These are phyloP conservation scores for Tilletia horrida DNA, from an alignment of 1,284 basidiomycete species.

Conservation along the genomic window DNA sequence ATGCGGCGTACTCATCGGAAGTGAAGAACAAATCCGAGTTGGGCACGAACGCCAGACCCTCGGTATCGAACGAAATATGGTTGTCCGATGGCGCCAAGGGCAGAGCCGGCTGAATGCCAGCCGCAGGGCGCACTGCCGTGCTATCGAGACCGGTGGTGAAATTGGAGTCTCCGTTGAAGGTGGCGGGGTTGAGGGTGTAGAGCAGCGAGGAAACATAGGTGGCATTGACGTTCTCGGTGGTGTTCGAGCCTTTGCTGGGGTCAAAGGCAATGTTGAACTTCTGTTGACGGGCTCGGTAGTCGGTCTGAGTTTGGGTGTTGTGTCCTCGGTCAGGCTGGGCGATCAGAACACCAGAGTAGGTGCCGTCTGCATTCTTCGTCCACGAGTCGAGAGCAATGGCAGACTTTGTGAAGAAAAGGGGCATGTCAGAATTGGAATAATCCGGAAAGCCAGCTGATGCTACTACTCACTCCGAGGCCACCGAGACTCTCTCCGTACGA, in stretches of 20 bases:
- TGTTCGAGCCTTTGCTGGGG: not conserved
- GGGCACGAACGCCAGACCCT: constrained; percentile 63
- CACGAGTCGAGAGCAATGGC: constrained; percentile 3
- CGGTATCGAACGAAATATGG: constrained; percentile 63
- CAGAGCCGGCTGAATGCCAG: constrained; percentile 28
- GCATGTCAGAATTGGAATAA: not conserved
- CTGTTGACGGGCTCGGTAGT: constrained; percentile 13
- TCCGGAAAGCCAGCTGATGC: constrained; percentile 26
- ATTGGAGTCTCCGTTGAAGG: constrained; percentile 3
- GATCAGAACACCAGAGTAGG: not conserved
- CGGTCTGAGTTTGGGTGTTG: constrained; percentile 13
- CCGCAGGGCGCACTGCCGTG: constrained; percentile 40
- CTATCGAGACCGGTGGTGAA: constrained; percentile 66
- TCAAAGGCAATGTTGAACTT: constrained; percentile 1
- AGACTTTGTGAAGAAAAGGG: not conserved
- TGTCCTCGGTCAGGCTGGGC: constrained; percentile 11
- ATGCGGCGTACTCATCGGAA: constrained; percentile 70
- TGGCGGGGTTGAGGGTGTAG: constrained; percentile 16
- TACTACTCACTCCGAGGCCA: constrained; percentile 41
- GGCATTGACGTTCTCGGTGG: constrained; percentile 4
- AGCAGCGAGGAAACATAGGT: constrained; percentile 56
- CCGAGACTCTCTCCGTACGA: constrained; percentile 53
- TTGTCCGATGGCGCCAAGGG: constrained; percentile 55
- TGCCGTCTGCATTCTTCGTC: constrained; percentile 3
- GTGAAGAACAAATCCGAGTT: constrained; percentile 62